Base-by-base conservation (phyloP, 2,329 filamentous ascomycete species). In the Colletotrichum paranaense region DNA sequence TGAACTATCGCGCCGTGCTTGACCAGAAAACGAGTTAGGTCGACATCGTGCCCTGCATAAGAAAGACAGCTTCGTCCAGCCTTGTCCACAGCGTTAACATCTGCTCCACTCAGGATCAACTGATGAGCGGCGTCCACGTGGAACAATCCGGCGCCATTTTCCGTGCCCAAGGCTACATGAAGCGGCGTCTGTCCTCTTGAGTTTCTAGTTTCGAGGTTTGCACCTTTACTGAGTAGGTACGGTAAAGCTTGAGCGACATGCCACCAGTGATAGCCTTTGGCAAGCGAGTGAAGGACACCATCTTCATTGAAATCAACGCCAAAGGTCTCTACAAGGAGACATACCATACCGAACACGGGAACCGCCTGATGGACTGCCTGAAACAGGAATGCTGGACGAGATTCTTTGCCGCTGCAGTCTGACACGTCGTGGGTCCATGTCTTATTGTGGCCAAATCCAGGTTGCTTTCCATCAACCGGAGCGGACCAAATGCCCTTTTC, bases 291-390 rank as follows among this genome's bases (percentile, higher is more conserved):
- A 1, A 70, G 68, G 16, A 62, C 68, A 24, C 53, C 5, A 1
- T 70, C 28, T 24, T 11, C 78, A 46, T 83, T 77, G n/a, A 84
- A 60, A 70, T 83, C 77, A 12, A 81, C 79, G 1, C 72, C 73
- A 22, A 80, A 80, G 22, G 77, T 78, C 30, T 82, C 79, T 2
- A 85, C 79, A 8, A 85, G 69, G 3, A 82, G 56, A 12, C 78
- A 78, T 1, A 84, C 75, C 4, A 83, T 77, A 5, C 79, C 77
- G 71, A 84, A 79, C 49, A 83, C 82, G 8, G 83, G 83, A 8
- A 82, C 68, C 4, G 78, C 68, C 49, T 79, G 75, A 12, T 65
- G 38, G 56, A 81, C 79, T 26, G 81, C 81, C 3, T 76, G 59
- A 5, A 78, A 49, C 2, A 82, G 68, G 4, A 79, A 77, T 0